Conservation (phyloP, 768 basidiomycete species). For the Auricularia sp. region DNA sequence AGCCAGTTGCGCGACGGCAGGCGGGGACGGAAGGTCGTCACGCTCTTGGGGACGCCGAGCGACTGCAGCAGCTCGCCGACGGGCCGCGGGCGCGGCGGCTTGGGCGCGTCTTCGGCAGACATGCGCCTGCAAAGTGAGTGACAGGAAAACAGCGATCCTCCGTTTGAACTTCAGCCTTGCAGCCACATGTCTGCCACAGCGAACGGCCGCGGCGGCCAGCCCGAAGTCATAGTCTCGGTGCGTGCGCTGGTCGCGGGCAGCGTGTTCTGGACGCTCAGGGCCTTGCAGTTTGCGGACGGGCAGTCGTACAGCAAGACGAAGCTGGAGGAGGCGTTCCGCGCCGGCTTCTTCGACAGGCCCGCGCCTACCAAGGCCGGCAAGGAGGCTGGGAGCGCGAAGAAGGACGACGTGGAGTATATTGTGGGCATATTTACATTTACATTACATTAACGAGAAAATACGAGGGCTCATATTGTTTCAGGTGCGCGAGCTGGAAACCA, state of each 20-base stretch:
- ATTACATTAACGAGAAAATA: too few relatives aligned
- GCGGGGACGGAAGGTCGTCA: constrained; percentile 75
- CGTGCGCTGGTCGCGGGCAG: background rate
- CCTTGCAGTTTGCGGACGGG: background rate
- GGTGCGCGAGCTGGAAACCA: constrained; percentile 6
- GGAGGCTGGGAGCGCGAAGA: constrained; percentile 1
- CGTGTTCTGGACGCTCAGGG: background rate
- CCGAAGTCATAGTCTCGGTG: background rate
- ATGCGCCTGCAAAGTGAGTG: background rate
- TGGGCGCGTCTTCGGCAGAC: background rate
- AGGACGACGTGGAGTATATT: constrained; percentile 6
- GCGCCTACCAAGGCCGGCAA: background rate
- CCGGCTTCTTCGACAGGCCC: constrained; percentile 4
- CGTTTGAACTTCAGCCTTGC: background rate
- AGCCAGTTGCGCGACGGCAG: constrained; percentile 91
- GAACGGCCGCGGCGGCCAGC: background rate
- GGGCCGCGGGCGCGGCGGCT: background rate
- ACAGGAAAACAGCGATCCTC: background rate
- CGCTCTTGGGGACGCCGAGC: constrained; percentile 53
- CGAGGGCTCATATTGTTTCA: background rate
- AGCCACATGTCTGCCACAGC: background rate
- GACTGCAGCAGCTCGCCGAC: constrained; percentile 3
- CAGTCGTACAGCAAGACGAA: constrained; percentile 5
- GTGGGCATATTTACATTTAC: background rate
- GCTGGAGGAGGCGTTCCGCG: constrained; percentile 3